Evolutionary conservation across 1,284 basidiomycete species (phyloP), one percentile per base, ranked within the genome.

Genomic region (Bjerkandera adusta): DNA sequence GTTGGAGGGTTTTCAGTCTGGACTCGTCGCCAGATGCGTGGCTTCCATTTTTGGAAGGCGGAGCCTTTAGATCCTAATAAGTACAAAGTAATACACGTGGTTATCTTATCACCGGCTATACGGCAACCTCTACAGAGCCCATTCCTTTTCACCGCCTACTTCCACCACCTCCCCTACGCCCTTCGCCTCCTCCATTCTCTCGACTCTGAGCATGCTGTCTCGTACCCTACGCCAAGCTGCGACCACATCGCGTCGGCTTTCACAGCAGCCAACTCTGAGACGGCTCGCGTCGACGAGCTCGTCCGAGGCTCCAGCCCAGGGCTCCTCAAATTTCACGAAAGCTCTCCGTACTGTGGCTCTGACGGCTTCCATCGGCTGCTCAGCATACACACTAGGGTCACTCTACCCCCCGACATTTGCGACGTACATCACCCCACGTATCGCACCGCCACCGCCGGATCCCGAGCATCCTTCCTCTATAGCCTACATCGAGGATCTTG

Each of bases 381-480:
- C 54, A 10, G 61, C 73, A 3, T 83, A 83, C 62, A 66, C 73
- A 29, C 50, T 73, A 8, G 85, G 86, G 13, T 75, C 81, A 8
- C 61, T 85, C 39, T 85, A 80, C 63, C 85, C 86, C 2, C 84
- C 84, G 1, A 63, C 75, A 10, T 58, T 81, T 46, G 66, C 80
- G 26, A 70, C 76, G 38, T 73, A 90, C 48, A 66, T 93, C 44
- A 85, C 80, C 45, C 91, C 91, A 8, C 76, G 84, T 5, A 71
- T 79, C 4, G 81, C 87, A 0, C 88, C 89, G 1, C 77, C 86
- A 0, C 83, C 89, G 0, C 75, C 76, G 0, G 71, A 83, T 47
- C 72, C 77, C 0, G 72, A 81, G 44, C 79, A 85, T 0, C 74
- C 79, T 0, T 77, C 83, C 54, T 82, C 87, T 0, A 67, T 77